Percentiles rank a stretch among this genome's conserved stretches.
Conservation (phyloP, 805 yeast genomes). For the Pichia cabralensis region DNA sequence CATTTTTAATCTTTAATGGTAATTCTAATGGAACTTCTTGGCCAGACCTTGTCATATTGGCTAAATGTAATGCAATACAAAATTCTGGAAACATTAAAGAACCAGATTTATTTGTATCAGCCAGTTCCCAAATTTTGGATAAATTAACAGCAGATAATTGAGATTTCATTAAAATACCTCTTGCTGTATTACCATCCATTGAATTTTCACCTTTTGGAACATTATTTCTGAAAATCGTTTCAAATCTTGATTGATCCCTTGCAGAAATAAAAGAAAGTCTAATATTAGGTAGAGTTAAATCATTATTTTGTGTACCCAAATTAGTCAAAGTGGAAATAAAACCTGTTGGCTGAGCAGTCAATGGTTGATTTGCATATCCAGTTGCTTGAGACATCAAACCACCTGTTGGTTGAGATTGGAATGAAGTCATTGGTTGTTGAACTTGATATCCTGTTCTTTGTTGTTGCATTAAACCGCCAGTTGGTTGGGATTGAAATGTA, state of each 20-base stretch:
- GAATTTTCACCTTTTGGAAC: constrained; percentile 64
- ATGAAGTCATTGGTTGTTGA: constrained; percentile 28
- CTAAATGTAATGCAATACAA: constrained; percentile 82
- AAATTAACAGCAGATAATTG: constrained; percentile 64
- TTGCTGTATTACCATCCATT: constrained; percentile 63
- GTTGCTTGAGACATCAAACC: constrained; percentile 33
- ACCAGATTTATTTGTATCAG: constrained; percentile 87
- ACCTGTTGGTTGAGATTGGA: constrained; percentile 24
- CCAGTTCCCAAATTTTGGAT: constrained; percentile 81
- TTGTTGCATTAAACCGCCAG: constrained; percentile 27
- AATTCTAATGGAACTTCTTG: constrained; percentile 64
- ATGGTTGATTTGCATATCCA: constrained; percentile 26
- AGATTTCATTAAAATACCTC: constrained; percentile 70
- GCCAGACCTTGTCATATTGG: constrained; percentile 68
- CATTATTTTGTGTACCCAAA: constrained; percentile 29
- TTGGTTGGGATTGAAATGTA: constrained; percentile 13
- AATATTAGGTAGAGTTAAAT: constrained; percentile 59
- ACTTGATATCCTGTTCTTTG: constrained; percentile 32
- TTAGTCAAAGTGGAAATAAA: constrained; percentile 25
- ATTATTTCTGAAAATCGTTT: constrained; percentile 70
- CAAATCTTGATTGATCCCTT: constrained; percentile 79
- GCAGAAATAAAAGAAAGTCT: constrained; percentile 79
- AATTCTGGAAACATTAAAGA: constrained; percentile 85
- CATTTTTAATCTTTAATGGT: constrained; percentile 67
- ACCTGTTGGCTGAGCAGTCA: constrained; percentile 38